Base-by-base conservation (phyloP, 768 basidiomycete genomes). In the Termitomyces titanicus region DNA sequence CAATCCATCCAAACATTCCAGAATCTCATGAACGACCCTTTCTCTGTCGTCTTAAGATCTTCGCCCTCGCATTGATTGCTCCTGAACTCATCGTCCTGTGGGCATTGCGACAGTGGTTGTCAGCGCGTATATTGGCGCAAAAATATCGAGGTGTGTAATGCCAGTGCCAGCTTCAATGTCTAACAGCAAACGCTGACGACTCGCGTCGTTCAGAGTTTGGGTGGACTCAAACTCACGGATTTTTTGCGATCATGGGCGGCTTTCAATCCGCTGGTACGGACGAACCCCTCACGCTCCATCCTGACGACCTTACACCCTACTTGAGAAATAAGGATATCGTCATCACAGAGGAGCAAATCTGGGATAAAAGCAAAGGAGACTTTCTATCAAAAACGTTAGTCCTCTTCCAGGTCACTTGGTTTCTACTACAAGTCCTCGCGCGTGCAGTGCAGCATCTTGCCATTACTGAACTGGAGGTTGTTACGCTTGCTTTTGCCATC, bases 391-490 rank as follows among this genome's bases (percentile, higher is more conserved):
- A 69, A 53, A 25, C 35, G 6, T 13, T 69, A 10, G 64, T 61
- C 1, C 10, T 73, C 5, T 25, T 66, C 7, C 69, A 72, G 52
- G 63, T 65, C 2, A 37, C 43, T 4, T 72, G 71, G 71, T 73
- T 72, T 46, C 50, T 67, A 3, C 15, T 65, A 1, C 71, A 72
- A 38, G 63, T 58, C 54, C 47, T 69, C 7, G 64, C 64, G 5
- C 68, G 69, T 8, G 17, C 13, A n/a, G 29, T 40, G 9, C 27
- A 63, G 37, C 55, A 59, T 46, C 62, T 71, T 3, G 49, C 55
- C 1, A 51, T 72, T 17, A 67, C 69, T 0, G 61, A 68, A 42
- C 55, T 74, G 4, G 72, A 74, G 58, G 29, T 71, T 10, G 61
- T 61, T 17, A 70, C 70, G 3, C 39, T 70, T 8, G 70, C 64